Base-by-base conservation (phyloP, 768 basidiomycete species). In the Leccinum aurantiacum region DNA sequence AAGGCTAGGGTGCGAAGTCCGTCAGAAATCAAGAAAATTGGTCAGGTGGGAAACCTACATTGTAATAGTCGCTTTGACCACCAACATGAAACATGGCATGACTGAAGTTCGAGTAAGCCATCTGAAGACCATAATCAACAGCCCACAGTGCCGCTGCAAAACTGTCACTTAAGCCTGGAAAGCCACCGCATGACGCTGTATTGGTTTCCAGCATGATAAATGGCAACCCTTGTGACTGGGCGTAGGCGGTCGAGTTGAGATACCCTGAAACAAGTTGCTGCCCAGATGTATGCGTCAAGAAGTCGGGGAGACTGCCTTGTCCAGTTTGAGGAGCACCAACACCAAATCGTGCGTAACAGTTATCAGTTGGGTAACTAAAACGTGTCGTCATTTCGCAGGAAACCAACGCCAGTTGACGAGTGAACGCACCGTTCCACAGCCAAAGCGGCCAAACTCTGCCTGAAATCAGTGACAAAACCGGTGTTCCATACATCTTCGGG, bases 161-260 rank as follows among this genome's bases (percentile, higher is more conserved):
- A 64, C 80, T 70, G 76, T 91, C 81, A 76, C 86, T 70, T 72
- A 87, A 78, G 57, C 79, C 78, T 11, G 74, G 69, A 66, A 79
- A 82, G 22, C 79, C 80, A 62, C 77, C 79, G 68, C 81, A 84
- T 52, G 75, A 79, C 2, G 78, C 78, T 0, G 88, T 79, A 56
- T 84, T 85, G 29, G 81, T 84, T 73, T 85, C 85, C 51, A 84
- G 75, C 81, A 86, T 82, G 41, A 82, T 65, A 60, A 84, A 73
- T 9, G 83, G 80, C 62, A 79, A 76, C 37, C 71, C 69, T n/a
- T 64, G 58, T 3, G 72, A 69, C 60, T 76, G 72, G 1, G 80
- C 81, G 25, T 75, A 68, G 19, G 62, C 63, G 2, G 82, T 76
- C 0, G 84, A 80, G 55, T 76, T 75, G 15, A 81, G 65, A 70